Percentiles rank a stretch among this genome's conserved stretches.
Evolutionary conservation across 805 yeast species (phyloP).

Genomic region (Cyberlindnera veronae): DNA sequence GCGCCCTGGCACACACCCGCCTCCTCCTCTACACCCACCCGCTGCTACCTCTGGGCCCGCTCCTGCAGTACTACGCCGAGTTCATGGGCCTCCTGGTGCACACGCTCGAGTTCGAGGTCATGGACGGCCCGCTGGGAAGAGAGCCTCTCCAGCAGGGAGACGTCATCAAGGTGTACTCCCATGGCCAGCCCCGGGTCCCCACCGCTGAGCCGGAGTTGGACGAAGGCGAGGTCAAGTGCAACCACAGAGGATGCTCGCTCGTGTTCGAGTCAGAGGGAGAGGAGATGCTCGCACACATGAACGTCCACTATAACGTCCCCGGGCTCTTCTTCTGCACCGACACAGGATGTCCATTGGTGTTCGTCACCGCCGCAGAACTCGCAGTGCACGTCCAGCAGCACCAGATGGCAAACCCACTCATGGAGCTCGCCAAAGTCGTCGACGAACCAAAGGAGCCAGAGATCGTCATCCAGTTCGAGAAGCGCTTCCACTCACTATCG

Average conservation of each 20-base stretch:
- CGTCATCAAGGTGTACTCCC: constrained; percentile 3
- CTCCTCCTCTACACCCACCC: neutral
- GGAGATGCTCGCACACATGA: constrained; percentile 10
- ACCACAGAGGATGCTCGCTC: constrained; percentile 6
- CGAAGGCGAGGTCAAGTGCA: constrained; percentile 4
- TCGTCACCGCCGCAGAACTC: constrained; percentile 1
- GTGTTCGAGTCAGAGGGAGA: constrained; percentile 4
- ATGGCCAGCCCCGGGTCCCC: neutral
- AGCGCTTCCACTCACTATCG: neutral
- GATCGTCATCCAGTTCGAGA: neutral
- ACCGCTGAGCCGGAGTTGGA: neutral
- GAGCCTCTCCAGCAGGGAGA: constrained; percentile 6
- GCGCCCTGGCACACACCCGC: neutral
- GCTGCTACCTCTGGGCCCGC: neutral
- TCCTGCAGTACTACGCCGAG: constrained; percentile 2
- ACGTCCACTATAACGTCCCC: constrained; percentile 8
- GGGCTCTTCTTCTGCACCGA: constrained; percentile 5
- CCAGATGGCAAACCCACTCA: neutral
- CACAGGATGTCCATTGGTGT: constrained; percentile 3
- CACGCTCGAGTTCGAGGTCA: constrained; percentile 2
- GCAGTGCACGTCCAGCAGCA: constrained; percentile 2
- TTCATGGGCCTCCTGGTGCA: neutral
- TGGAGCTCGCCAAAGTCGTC: neutral
- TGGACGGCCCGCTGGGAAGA: neutral
- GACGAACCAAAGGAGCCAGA: too few species aligned